These are phyloP conservation scores for Boletus vinaceobasis DNA, from an alignment of 768 basidiomycete species.

Conservation along the genomic window DNA sequence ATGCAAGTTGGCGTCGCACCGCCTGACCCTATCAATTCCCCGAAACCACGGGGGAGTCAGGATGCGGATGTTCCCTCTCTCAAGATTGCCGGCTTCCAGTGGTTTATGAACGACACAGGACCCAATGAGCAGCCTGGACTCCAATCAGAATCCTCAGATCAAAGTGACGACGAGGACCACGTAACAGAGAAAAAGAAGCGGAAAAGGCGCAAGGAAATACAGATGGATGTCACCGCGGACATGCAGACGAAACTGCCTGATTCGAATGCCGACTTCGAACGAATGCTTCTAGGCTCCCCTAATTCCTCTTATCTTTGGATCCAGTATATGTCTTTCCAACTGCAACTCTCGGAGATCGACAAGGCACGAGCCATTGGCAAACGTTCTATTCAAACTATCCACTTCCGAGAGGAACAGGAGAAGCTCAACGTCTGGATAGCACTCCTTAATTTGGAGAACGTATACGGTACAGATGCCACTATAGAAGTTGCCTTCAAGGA, in stretches of 20 bases:
- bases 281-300: constrained; percentile 86
- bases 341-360: constrained; percentile 94
- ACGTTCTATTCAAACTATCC: constrained; percentile 83
- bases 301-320: constrained; percentile 99
- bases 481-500: constrained; percentile 85
- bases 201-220: constrained; percentile 66
- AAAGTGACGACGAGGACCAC: constrained; percentile 28
- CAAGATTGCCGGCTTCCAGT: constrained; percentile 65
- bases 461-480: constrained; percentile 82
- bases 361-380: constrained; percentile 87
- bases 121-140: constrained; percentile 35
- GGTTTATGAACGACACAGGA: constrained; percentile 47
- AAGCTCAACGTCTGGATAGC: constrained; percentile 98
- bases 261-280: constrained; percentile 93
- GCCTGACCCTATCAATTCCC: neutral
- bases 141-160: constrained; percentile 44
- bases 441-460: constrained; percentile 88
- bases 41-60: neutral
- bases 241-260: constrained; percentile 84
- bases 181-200: constrained; percentile 54
- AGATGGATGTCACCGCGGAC: constrained; percentile 80
- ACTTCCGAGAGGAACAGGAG: constrained; percentile 94
- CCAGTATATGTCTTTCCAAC: constrained; percentile 98
- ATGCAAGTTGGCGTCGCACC: constrained; percentile 19
- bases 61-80: constrained; percentile 35